Base-by-base conservation (phyloP, 345 rosid genomes). In the Boechera retrofracta region DNA sequence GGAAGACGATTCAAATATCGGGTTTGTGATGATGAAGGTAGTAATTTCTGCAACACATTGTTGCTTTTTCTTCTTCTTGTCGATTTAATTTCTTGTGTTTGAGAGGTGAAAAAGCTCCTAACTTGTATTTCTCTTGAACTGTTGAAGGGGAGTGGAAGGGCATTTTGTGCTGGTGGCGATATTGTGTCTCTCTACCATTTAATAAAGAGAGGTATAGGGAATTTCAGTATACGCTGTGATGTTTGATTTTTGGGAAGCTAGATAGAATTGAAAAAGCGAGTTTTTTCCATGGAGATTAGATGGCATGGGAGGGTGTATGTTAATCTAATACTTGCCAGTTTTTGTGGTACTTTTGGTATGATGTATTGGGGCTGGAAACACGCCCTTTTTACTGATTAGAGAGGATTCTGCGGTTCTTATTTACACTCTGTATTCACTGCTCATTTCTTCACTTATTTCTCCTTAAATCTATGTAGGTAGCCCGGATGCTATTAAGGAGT, bases 81-180 rank as follows among this genome's bases (percentile, higher is more conserved):
- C 0, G 33, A 4, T 18, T 4, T 53, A 12, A 42, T 28, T 12
- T 8, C n/a, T 68, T 49, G 11, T 69, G 3, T 69, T 69, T 55
- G 41, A 39, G 42, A 15, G 39, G 11, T 51, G 35, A 52, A 2
- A 59, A 60, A 15, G 65, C 21, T 69, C 11, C 47, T 82, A 56
- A 62, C 41, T 32, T 28, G 0, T 6, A 12, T 18, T 81, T 48
- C 1, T 72, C 64, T 81, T 80, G 29, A 64, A 63, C 36, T 69
- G 65, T 66, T 85, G 80, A 83, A 94, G 97, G 98, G 97, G 74
- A 85, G 93, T 81, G 98, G 96, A 83, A 87, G 90, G 82, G 97
- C 97, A 39, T 95, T 95, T 87, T 90, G 94, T 81, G 98, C 98
- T 3, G 98, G 99, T 62, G 98, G 99, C 11, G 97, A 91, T 79